A percentile compares a stretch with the other conserved stretches of the same genome.
Conservation (phyloP, 1,284 basidiomycete genomes). For the Neonothopanus nambi region DNA sequence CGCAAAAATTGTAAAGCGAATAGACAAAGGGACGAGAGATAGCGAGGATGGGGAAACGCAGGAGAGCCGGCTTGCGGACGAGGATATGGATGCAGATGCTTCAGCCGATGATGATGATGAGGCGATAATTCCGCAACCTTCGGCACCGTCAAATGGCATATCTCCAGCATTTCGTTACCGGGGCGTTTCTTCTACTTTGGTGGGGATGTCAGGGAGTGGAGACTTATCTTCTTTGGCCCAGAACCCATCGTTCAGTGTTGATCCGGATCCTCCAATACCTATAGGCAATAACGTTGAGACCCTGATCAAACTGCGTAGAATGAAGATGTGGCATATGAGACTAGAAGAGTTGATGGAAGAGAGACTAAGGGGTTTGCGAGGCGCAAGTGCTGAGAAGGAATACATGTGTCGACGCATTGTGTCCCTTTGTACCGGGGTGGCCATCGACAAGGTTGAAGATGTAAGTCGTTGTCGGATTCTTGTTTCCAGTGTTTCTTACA, state of each 20-base stretch:
- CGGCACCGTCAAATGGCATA: neutral
- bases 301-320: constrained; percentile 69
- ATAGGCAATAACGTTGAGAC: constrained; percentile 54
- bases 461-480: constrained; percentile 50
- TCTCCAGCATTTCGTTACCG: constrained; percentile 57
- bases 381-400: constrained; percentile 82
- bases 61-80: constrained; percentile 16
- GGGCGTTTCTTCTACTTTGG: constrained; percentile 61
- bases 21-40: constrained; percentile 11
- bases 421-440: constrained; percentile 84
- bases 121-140: neutral
- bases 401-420: constrained; percentile 91
- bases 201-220: constrained; percentile 39
- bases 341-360: constrained; percentile 75
- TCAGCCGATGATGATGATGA: constrained; percentile 20
- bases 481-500: constrained; percentile 17
- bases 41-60: constrained; percentile 14
- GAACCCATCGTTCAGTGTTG: constrained; percentile 56
- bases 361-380: constrained; percentile 71
- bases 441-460: constrained; percentile 86
- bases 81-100: constrained; percentile 15
- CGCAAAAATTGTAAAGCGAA: neutral
- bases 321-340: constrained; percentile 81
- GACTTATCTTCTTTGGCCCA: constrained; percentile 23
- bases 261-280: constrained; percentile 69